These are phyloP conservation scores for Cryoendolithus antarcticus DNA, from an alignment of 2,329 filamentous ascomycete genomes.

Conservation along the genomic window DNA sequence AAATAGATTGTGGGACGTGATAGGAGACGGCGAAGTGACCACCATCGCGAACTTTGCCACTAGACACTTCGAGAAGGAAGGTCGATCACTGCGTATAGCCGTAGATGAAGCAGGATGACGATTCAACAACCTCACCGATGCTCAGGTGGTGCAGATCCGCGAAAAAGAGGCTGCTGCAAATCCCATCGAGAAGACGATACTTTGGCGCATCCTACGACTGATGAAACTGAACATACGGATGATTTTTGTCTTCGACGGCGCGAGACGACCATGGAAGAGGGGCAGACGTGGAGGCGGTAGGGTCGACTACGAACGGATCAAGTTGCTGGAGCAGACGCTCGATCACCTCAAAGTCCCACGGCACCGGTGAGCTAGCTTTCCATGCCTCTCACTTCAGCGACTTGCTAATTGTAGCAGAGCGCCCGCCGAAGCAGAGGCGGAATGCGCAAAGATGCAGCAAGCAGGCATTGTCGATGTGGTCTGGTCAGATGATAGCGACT, in stretches of 20 bases:
- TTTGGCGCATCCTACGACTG: constrained; percentile 32
- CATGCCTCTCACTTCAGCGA: too few species aligned
- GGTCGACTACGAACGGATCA: constrained; percentile 23
- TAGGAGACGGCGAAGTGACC: constrained; percentile 25
- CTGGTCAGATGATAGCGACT: constrained; percentile 36
- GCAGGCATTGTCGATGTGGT: constrained; percentile 36
- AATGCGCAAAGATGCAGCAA: constrained; percentile 34
- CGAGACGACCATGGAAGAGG: constrained; percentile 29
- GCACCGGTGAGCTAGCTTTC: constrained; percentile 16
- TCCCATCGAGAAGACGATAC: constrained; percentile 30
- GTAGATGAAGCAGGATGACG: constrained; percentile 34
- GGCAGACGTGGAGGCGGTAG: constrained; percentile 17
- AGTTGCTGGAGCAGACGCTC: constrained; percentile 26
- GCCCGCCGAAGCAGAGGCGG: constrained; percentile 35
- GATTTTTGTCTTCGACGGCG: constrained; percentile 44
- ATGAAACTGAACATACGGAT: constrained; percentile 39
- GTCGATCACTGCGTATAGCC: constrained; percentile 28
- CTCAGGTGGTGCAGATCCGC: constrained; percentile 24
- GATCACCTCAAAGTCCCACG: constrained; percentile 29
- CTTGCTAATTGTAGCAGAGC: constrained; percentile 13
- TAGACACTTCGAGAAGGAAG: constrained; percentile 23
- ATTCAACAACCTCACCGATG: constrained; percentile 29
- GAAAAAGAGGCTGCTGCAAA: constrained; percentile 26
- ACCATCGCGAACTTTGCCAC: constrained; percentile 27
- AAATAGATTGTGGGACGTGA: constrained; percentile 23